phyloP scores from a whole-genome alignment of 805 yeast species.

The Metschnikowia kofuensis region DNA sequence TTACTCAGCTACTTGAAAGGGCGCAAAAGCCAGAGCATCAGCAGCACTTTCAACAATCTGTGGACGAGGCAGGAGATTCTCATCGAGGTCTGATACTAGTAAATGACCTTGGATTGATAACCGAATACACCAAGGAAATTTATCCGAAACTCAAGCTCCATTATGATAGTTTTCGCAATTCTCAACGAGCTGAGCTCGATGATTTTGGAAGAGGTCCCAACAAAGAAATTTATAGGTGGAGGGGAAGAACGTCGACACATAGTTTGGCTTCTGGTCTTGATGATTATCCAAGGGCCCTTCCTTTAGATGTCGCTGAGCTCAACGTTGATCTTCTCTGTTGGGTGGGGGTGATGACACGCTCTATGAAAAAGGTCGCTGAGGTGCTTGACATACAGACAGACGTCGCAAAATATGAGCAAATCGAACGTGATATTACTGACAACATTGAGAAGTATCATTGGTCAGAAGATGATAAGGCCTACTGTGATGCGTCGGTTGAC shows the following conservation, averaged over 20 bases:
- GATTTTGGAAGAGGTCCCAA: slow-evolving; percentile 60
- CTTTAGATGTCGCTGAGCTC: slow-evolving; percentile 83
- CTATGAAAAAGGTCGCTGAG: slow-evolving; percentile 72
- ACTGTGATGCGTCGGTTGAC: slow-evolving; percentile 81
- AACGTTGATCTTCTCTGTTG: slow-evolving; percentile 88
- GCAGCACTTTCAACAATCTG: slow-evolving; percentile 4
- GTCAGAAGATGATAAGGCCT: slow-evolving; percentile 61
- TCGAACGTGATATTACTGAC: slow-evolving; percentile 53
- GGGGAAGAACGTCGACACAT: slow-evolving; percentile 82
- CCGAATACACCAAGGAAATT: slow-evolving; percentile 55
- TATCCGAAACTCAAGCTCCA: slow-evolving; percentile 78
- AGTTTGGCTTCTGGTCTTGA: slow-evolving; percentile 93
- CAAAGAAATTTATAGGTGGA: slow-evolving; percentile 83
- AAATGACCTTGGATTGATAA: slow-evolving; percentile 55
- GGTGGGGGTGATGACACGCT: slow-evolving; percentile 89
- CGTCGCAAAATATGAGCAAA: slow-evolving; percentile 46
- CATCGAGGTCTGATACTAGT: slow-evolving; percentile 51
- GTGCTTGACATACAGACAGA: slow-evolving; percentile 60
- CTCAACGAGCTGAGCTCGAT: slow-evolving; percentile 72
- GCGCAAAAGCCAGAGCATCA: slow-evolving; percentile 1
- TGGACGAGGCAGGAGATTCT: slow-evolving; percentile 15
- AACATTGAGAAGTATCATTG: slow-evolving; percentile 80
- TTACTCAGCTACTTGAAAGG: slow-evolving; percentile 51
- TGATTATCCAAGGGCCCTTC: slow-evolving; percentile 85
- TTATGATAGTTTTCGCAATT: slow-evolving; percentile 77